phyloP scores from a whole-genome alignment of 2,329 filamentous ascomycete genomes.

The Cryphonectria japonica region DNA sequence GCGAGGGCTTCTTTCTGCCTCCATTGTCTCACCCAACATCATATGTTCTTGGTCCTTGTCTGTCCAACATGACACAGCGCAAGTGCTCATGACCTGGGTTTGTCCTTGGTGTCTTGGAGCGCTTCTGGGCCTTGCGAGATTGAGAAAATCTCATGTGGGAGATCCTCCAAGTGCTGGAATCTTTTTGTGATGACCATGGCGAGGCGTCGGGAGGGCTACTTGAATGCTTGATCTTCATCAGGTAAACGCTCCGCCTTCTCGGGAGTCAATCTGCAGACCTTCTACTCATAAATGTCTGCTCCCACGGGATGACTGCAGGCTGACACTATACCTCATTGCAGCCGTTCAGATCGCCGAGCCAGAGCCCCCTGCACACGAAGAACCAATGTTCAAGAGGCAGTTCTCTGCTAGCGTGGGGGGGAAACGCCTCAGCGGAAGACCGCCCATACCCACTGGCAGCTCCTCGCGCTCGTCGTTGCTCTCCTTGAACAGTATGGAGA shows the following conservation, averaged over 20 bases:
- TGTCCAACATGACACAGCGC: conserved; percentile 4
- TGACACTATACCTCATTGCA: conserved; percentile 33
- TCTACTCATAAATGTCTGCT: not conserved
- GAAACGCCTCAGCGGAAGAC: conserved; percentile 50
- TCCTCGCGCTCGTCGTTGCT: conserved; percentile 52
- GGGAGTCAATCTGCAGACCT: not conserved
- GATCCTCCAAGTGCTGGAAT: not conserved
- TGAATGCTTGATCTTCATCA: conserved; percentile 1
- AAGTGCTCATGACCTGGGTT: not conserved
- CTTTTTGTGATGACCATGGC: conserved; percentile 1
- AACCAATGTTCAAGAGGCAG: conserved; percentile 46
- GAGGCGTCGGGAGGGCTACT: not conserved
- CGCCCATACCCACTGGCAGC: conserved; percentile 40
- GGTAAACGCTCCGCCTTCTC: not conserved
- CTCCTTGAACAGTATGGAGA: conserved; percentile 43
- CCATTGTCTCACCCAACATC: not conserved
- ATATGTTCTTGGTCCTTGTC: not conserved
- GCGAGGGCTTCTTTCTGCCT: not conserved
- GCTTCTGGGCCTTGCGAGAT: conserved; percentile 7
- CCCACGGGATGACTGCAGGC: conserved; percentile 23
- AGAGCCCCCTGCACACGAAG: conserved; percentile 44
- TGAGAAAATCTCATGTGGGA: not conserved
- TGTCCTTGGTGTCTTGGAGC: conserved; percentile 11
- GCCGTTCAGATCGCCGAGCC: conserved; percentile 65
- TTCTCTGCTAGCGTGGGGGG: conserved; percentile 47